Evolutionary conservation across 1,284 basidiomycete species (phyloP).

Genomic region (Cutaneotrichosporon cavernicola): DNA sequence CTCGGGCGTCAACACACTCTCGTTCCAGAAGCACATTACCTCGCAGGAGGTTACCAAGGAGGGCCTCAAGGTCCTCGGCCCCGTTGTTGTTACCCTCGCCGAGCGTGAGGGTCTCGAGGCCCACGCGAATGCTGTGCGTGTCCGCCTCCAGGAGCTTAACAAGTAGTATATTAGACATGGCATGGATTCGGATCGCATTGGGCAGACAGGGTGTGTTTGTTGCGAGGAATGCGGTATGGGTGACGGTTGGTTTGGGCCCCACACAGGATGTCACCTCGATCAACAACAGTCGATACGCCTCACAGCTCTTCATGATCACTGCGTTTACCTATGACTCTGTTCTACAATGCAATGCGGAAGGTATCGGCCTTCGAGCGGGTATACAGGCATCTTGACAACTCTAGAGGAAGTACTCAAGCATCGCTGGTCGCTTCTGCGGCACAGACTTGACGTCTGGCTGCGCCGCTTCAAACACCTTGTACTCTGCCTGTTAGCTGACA

Average conservation of each 20-base stretch:
- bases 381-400: conserved; percentile 8
- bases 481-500: conserved; percentile 56
- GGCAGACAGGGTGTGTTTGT: neutral
- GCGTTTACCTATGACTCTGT: neutral
- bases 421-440: conserved; percentile 75
- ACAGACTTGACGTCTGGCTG: conserved; percentile 77
- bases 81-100: conserved; percentile 84
- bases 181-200: conserved; percentile 7
- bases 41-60: conserved; percentile 82
- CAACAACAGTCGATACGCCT: neutral
- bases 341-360: conserved; percentile 13
- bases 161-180: conserved; percentile 15
- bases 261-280: neutral
- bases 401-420: conserved; percentile 51
- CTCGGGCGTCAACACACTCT: conserved; percentile 93
- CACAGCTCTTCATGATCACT: neutral
- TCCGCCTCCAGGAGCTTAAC: conserved; percentile 37
- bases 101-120: conserved; percentile 94
- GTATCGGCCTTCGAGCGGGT: conserved; percentile 4
- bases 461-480: conserved; percentile 64
- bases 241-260: neutral
- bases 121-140: conserved; percentile 66
- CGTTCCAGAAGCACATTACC: conserved; percentile 99
- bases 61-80: conserved; percentile 78
- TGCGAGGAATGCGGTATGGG: neutral